A percentile compares a stretch with the other conserved stretches of the same genome.
Conservation (phyloP, 1,284 basidiomycete species). For the Tremellales sp. region DNA sequence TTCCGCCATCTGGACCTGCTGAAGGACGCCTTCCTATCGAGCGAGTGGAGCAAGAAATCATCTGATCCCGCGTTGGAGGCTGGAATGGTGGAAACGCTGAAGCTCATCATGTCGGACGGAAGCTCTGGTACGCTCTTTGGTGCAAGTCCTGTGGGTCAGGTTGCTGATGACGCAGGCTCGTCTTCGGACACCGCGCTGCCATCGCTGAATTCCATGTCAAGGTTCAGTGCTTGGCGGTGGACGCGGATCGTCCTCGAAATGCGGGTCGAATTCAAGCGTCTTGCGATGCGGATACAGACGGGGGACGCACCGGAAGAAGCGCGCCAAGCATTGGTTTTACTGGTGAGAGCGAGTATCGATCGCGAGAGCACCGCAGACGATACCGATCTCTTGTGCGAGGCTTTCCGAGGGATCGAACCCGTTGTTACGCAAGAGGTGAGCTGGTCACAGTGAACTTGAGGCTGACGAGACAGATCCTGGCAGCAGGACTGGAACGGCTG, state of each 20-base stretch:
- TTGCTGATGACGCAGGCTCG: background rate
- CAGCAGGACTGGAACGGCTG: slow-evolving; percentile 38
- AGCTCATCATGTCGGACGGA: slow-evolving; percentile 45
- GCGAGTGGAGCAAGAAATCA: slow-evolving; percentile 39
- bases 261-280: slow-evolving; percentile 45
- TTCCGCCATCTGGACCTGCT: slow-evolving; percentile 43
- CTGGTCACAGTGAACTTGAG: background rate
- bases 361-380: slow-evolving; percentile 39
- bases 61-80: slow-evolving; percentile 33
- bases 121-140: slow-evolving; percentile 15
- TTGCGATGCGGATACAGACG: slow-evolving; percentile 36
- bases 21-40: slow-evolving; percentile 45
- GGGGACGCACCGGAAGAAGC: slow-evolving; percentile 32
- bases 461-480: slow-evolving; percentile 24
- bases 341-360: slow-evolving; percentile 35
- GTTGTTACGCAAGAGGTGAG: slow-evolving; percentile 38
- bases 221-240: slow-evolving; percentile 44
- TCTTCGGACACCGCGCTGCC: slow-evolving; percentile 10
- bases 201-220: slow-evolving; percentile 24
- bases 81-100: slow-evolving; percentile 44
- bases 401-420: slow-evolving; percentile 41
- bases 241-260: slow-evolving; percentile 45
- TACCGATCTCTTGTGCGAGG: slow-evolving; percentile 43
- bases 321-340: slow-evolving; percentile 28
- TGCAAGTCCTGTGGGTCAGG: background rate